Conservation (phyloP, 2,329 filamentous ascomycete genomes). For the Alternaria metachromatica region DNA sequence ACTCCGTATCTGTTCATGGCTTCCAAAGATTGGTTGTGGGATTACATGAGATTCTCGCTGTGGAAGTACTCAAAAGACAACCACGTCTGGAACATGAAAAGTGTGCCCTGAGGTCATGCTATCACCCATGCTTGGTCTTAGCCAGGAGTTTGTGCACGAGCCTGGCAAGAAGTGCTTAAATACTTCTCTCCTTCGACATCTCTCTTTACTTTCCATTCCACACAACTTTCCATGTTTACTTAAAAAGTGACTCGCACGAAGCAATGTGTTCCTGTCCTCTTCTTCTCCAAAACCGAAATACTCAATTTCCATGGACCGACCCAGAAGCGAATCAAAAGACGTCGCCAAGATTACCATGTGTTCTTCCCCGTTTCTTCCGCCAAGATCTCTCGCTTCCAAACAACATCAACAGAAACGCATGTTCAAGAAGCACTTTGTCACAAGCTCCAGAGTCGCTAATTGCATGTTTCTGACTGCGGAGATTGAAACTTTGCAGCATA, state of each 20-base stretch:
- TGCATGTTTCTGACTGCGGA: not conserved
- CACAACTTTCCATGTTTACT: not conserved
- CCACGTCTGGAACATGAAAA: not conserved
- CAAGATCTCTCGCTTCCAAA: not conserved
- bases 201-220: not conserved
- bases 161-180: not conserved
- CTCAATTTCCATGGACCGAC: not conserved
- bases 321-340: not conserved
- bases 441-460: not conserved
- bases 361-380: not conserved
- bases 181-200: not conserved
- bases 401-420: fast-evolving
- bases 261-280: not conserved
- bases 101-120: not conserved
- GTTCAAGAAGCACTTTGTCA: not conserved
- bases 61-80: not conserved
- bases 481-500: not conserved
- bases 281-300: not conserved
- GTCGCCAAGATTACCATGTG: not conserved
- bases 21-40: not conserved
- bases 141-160: not conserved
- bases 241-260: too few relatives aligned
- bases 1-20: fast-evolving
- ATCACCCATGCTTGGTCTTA: not conserved
- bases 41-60: not conserved